Evolutionary conservation across 371 early-diverging fungal species (phyloP), one percentile per base, ranked within the genome.

Genomic region (Mortierella sp.): DNA sequence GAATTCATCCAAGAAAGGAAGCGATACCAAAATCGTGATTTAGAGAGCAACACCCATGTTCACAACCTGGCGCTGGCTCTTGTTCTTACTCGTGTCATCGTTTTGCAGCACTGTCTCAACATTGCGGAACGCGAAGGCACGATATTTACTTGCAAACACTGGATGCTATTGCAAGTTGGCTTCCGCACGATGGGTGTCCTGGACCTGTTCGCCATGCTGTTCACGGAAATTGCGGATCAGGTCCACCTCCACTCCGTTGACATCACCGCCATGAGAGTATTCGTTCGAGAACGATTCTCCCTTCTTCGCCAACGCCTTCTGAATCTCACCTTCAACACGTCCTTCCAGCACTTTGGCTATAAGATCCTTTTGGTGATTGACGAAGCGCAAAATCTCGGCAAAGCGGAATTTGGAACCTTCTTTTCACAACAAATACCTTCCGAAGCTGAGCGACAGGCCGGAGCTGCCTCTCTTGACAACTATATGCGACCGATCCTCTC

Each of bases 321-420:
- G 34, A 11, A 37, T 41, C 42, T 39, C 21, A 37, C 44, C 41
- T 23, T 15, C 39, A 34, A 37, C 34, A 57, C 52, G 14, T 27
- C 65, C 52, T 44, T 37, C 37, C 26, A 64, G 28, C 34, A 26
- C 62, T 27, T n/a, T 37, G 34, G n/a, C 47, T 44, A 51, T 53
- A 70, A 41, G 57, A 54, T 70, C 44, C 46, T 62, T 62, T 14
- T 61, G 6, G 61, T 61, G 41, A 19, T 70, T 55, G 70, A 70
- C 39, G 70, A 70, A 14, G 70, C 70, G 15, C 70, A 70, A 50
- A 64, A 26, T 48, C 60, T 70, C 24, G 60, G 59, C 46, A 55
- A 62, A 0, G 8, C 37, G 9, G 55, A 53, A 6, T 62, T 37
- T 41, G 70, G 61, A 24, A 47, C 19, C 8, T 46, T 26, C 21